Base-by-base conservation (phyloP, 2,329 filamentous ascomycete genomes). In the Stemphylium lycopersici region DNA sequence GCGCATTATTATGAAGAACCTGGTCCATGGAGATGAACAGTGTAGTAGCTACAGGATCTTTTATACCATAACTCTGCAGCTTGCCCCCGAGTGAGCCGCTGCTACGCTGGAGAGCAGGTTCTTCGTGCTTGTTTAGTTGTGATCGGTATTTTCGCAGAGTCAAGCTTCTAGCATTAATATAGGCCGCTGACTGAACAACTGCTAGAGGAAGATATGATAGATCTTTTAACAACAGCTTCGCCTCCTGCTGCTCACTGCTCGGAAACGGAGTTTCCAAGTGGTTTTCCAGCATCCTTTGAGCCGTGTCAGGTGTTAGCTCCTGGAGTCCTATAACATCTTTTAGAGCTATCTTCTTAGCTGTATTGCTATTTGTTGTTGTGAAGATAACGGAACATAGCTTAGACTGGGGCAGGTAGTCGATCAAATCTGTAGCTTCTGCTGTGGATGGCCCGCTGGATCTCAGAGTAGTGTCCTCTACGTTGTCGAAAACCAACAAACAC, bases 11-110 rank as follows among this genome's bases (percentile, higher is more conserved):
- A 22, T 16, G 6, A 3, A 41, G 41, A 37, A 65, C 46, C 29
- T 63, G 67, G 13, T 77, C 61, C 31, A 81, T 78, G 0, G 78
- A 79, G 13, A 80, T 66, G 1, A 77, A 56, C 65, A 71, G 78
- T 0, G 78, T 78, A 26, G 68, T 70, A 4, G 73, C 74, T 2
- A 80, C 63, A 0, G 77, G 67, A 18, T 76, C 72, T 37, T 71
- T 78, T 75, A 22, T 70, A 68, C 2, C 50, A 26, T 29, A 47
- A 6, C 45, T 44, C 22, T 40, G 45, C 38, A 26, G 65, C 1
- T 65, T 58, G 48, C 76, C 75, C 4, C 58, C 56, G 26, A 78
- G 76, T 56, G 4, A 74, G 57, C 5, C 62, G 52, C 10, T 76
- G 62, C 12, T 76, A 6, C 77, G 66, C 4, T 62, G 38, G 20